Base-by-base conservation (phyloP, 257 asterid genomes). In the Nicotiana noctiflora region DNA sequence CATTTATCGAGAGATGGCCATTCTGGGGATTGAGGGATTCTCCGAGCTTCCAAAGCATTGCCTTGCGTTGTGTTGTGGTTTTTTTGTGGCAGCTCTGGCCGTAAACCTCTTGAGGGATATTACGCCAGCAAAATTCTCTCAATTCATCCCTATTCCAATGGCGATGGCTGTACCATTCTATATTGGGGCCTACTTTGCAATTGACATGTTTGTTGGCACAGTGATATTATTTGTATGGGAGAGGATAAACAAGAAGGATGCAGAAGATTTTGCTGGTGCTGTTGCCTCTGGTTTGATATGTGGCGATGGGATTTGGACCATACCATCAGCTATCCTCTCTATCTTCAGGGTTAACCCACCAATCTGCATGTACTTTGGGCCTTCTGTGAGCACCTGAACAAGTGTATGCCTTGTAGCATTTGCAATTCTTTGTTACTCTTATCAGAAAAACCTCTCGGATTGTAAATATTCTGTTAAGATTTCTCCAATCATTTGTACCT, bases 111-210 rank as follows among this genome's bases (percentile, higher is more conserved):
- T 89, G 85, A 91, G 94, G 84, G 98, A 95, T 31, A 80, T 92
- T 66, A 67, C 89, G 19, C 97, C 97, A 11, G 76, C 82, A 61
- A 84, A 76, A 64, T 79, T 89, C 65, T 88, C 98, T 5, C 91
- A 85, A 84, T 95, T 81, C 88, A 92, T 95, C 40, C 99, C 99
- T 4, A 90, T 93, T 59, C 98, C 99, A 1, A 95, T 93, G 98
- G 99, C 98, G 1, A 92, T 95, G 98, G 96, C 98, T 0, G 96
- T 93, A 57, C 99, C 99, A 6, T 95, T 95, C 79, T 95, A 93
- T 68, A 90, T 95, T 15, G 98, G 99, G 49, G 99, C 99, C 8
- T 93, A 95, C 85, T 95, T 95, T 87, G 98, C 97, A 1, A 92
- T 95, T 0, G 99, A 95, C 86, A 95, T 95, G 99, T 95, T 93